Evolutionary conservation across 2,329 filamentous ascomycete species (phyloP).

Genomic region (Beauveria australis): DNA sequence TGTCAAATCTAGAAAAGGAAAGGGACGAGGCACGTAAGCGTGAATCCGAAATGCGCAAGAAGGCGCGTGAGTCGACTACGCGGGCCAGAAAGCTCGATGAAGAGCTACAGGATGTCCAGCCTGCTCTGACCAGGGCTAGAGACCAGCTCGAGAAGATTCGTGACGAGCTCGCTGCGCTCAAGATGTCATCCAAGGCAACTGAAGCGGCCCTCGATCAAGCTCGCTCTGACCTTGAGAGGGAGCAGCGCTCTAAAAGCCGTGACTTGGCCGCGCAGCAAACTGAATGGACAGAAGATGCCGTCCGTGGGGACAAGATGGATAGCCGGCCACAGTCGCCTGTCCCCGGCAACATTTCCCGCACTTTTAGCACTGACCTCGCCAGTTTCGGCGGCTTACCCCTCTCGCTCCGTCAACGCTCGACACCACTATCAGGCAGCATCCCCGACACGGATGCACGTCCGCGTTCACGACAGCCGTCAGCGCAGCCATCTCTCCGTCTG

Average conservation of each 20-base stretch:
- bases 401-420: constrained; percentile 34
- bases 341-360: constrained; percentile 37
- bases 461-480: constrained; percentile 38
- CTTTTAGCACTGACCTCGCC: constrained; percentile 47
- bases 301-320: constrained; percentile 29
- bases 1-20: constrained; percentile 77
- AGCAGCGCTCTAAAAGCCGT: constrained; percentile 26
- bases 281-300: constrained; percentile 45
- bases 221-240: constrained; percentile 41
- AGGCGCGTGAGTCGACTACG: constrained; percentile 72
- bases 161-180: constrained; percentile 52
- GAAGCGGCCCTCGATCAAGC: constrained; percentile 55
- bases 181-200: constrained; percentile 55
- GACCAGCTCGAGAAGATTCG: constrained; percentile 55
- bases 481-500: constrained; percentile 28
- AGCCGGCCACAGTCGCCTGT: constrained; percentile 49
- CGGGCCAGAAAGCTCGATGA: constrained; percentile 66
- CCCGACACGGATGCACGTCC: constrained; percentile 28
- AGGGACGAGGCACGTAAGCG: constrained; percentile 75
- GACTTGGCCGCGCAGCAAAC: constrained; percentile 29
- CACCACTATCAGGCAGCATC: constrained; percentile 36
- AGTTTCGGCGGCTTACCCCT: constrained; percentile 25
- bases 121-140: constrained; percentile 54
- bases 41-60: constrained; percentile 82
- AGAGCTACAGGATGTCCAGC: constrained; percentile 65